Evolutionary conservation across 345 rosid species (phyloP), one percentile per base, ranked within the genome.

Genomic region (Anastatica hierochuntica): DNA sequence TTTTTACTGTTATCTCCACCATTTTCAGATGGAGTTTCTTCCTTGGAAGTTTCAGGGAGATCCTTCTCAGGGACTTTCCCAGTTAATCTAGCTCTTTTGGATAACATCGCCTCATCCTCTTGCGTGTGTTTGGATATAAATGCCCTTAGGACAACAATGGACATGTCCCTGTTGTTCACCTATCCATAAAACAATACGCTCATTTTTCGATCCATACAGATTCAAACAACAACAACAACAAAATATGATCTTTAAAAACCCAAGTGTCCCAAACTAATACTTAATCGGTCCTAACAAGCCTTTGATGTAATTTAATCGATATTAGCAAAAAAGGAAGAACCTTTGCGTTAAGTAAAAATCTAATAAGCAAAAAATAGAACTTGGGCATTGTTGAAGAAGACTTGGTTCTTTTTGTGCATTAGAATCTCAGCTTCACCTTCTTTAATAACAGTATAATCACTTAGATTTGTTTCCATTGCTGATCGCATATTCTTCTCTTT

Each of bases 381-480:
- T 95, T 85, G 92, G 58, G 98, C 82, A 59, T 85, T 92, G 73
- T 92, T 92, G 74, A 75, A 92, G 63, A 92, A 92, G 24, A 92
- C 98, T 79, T 88, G 79, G 20, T 92, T 92, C 60, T 83, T 88
- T 34, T 79, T 74, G 67, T 83, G 96, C 83, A 92, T 78, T 15
- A 92, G 94, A 75, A 92, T 79, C 86, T 92, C 94, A 35, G 96
- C 98, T 63, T 87, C 95, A 31, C 98, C 98, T 78, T 90, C 98
- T 66, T 79, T 90, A 63, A 81, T 66, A 60, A 90, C 74, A 5
- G 84, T 83, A 55, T 64, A 85, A 58, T 79, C 94, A 55, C 73
- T 69, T 53, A 84, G 80, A 76, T 82, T 82, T 67, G 62, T 62
- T 26, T 66, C 36, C 77, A 63, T 53, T 63, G 71, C 33, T 56